Conservation (phyloP, 441 rosid species). For the Populus hybrid region DNA sequence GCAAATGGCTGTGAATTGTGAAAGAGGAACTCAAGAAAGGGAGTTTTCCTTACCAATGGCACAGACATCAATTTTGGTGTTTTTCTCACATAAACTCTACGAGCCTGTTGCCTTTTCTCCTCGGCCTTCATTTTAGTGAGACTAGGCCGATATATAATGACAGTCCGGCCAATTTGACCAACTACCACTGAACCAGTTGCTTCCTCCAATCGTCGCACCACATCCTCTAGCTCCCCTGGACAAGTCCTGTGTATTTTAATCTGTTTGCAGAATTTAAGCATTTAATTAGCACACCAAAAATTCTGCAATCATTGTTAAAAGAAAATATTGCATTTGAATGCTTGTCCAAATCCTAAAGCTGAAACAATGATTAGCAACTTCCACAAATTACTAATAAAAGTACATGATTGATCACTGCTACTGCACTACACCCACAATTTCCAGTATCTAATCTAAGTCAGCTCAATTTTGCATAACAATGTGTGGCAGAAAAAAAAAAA, state of each 20-base stretch:
- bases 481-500: background rate
- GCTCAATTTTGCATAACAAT: background rate
- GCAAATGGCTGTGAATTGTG: background rate
- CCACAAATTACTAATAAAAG: background rate
- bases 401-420: too few species aligned
- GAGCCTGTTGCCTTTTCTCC: constrained; percentile 56
- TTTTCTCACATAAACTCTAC: constrained; percentile 35
- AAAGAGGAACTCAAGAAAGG: background rate
- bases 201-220: constrained; percentile 60
- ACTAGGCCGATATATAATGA: constrained; percentile 81
- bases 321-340: background rate
- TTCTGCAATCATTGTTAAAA: background rate
- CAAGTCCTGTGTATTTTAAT: constrained; percentile 78
- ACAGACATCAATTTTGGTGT: constrained; percentile 19
- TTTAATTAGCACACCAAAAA: constrained; percentile 10
- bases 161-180: constrained; percentile 75
- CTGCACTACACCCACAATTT: background rate
- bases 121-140: constrained; percentile 71
- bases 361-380: background rate
- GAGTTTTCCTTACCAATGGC: constrained; percentile 30
- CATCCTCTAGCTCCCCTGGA: constrained; percentile 73
- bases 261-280: constrained; percentile 32
- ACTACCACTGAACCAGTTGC: constrained; percentile 73
- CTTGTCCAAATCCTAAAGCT: background rate
- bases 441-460: background rate